Conservation (phyloP, 305 asterid species). For the Fraxinus latifolia region DNA sequence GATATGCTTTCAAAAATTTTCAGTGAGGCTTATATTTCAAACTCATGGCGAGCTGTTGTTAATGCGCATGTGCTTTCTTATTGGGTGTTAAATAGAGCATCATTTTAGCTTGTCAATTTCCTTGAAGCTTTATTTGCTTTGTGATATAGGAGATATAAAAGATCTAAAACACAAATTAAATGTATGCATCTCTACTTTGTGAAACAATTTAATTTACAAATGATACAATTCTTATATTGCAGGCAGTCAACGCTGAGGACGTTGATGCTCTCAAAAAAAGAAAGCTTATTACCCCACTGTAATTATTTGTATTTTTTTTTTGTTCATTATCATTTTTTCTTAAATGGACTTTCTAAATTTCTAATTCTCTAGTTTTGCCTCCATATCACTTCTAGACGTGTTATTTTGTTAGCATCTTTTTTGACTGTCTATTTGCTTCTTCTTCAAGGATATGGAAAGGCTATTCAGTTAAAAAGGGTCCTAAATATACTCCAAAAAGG, state of each 20-base stretch:
- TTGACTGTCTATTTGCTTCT: slow-evolving; percentile 19
- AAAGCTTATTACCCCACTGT: slow-evolving; percentile 71
- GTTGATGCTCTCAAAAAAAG: slow-evolving; percentile 77
- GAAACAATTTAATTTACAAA: background rate
- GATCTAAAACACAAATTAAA: background rate
- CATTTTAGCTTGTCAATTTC: slow-evolving; percentile 4
- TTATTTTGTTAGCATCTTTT: slow-evolving; percentile 6
- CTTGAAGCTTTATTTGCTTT: slow-evolving; percentile 10
- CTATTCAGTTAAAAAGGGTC: slow-evolving; percentile 73
- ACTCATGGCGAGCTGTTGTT: background rate
- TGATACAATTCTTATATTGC: slow-evolving; percentile 26
- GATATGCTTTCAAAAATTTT: background rate
- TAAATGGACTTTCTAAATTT: background rate
- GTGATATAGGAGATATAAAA: background rate
- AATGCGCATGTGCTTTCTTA: background rate
- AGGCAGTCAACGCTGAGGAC: slow-evolving; percentile 63
- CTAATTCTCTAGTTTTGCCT: slow-evolving; percentile 9
- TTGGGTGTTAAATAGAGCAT: background rate
- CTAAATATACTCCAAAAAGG: slow-evolving; percentile 82
- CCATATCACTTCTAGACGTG: background rate
- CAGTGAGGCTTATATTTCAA: background rate
- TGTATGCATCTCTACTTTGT: background rate
- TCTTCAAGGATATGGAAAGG: slow-evolving; percentile 80
- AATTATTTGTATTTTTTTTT: slow-evolving; percentile 31
- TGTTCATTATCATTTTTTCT: background rate